These are phyloP conservation scores for Harrya chromipes DNA, from an alignment of 768 basidiomycete genomes.

Conservation along the genomic window DNA sequence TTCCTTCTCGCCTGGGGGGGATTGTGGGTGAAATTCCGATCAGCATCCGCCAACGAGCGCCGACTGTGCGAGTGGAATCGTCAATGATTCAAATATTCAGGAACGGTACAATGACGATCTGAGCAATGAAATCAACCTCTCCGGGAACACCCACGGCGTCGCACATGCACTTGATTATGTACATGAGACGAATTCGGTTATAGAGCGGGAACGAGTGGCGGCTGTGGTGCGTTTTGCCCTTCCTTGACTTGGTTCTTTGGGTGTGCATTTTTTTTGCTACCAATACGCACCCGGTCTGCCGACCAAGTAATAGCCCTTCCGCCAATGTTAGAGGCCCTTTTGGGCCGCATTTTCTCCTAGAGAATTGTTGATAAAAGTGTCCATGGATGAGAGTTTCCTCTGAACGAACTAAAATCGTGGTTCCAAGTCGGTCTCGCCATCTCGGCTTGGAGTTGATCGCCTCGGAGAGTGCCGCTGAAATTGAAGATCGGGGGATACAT, in stretches of 20 bases:
- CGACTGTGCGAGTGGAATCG: constrained; percentile 1
- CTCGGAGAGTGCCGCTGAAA: constrained; percentile 19
- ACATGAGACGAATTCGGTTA: constrained; percentile 13
- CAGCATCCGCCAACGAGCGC: constrained; percentile 21
- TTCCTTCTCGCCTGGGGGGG: constrained; percentile 12
- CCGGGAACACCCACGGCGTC: background rate
- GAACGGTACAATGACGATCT: background rate
- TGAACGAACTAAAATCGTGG: background rate
- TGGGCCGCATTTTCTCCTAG: constrained; percentile 19
- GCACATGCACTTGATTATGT: constrained; percentile 9
- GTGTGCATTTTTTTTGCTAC: constrained; percentile 1
- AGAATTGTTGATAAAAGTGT: constrained; percentile 3
- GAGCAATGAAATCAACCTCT: constrained; percentile 11
- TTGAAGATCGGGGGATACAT: constrained; percentile 5
- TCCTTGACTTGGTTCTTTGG: background rate
- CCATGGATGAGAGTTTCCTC: background rate
- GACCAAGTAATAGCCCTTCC: constrained; percentile 12
- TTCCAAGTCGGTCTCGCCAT: constrained; percentile 10
- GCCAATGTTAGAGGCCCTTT: constrained; percentile 12
- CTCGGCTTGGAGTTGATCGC: background rate
- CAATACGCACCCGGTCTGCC: background rate
- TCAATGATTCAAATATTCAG: background rate
- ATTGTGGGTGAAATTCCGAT: constrained; percentile 18
- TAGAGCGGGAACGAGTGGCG: constrained; percentile 13
- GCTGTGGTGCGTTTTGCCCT: constrained; percentile 5